These are phyloP conservation scores for Mycena latifolia DNA, from an alignment of 768 basidiomycete genomes.

Conservation along the genomic window DNA sequence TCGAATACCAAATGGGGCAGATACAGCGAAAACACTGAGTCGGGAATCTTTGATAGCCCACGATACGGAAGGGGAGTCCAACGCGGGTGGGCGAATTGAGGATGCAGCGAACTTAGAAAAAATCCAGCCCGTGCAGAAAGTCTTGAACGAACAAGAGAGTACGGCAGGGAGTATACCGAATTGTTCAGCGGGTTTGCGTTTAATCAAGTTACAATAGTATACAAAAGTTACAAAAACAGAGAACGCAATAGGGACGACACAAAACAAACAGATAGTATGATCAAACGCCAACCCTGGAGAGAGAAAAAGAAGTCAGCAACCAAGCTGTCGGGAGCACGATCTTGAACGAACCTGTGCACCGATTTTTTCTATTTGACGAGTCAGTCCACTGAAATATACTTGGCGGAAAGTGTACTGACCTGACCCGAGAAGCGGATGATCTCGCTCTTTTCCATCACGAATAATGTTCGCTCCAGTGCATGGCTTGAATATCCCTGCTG, in stretches of 20 bases:
- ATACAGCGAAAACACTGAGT: too few species aligned
- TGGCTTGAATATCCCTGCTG: conserved; percentile 93
- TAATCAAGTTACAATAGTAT: conserved; percentile 13
- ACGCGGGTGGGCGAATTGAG: too few species aligned
- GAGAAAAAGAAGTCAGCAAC: conserved; percentile 54
- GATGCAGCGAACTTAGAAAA: too few species aligned
- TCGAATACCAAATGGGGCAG: too few species aligned
- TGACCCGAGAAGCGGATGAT: conserved; percentile 91
- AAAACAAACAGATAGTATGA: too few species aligned
- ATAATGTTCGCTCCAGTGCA: conserved; percentile 92
- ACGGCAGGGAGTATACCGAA: too few species aligned
- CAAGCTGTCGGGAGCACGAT: conserved; percentile 37
- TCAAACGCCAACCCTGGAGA: conserved; percentile 35
- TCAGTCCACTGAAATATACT: not conserved
- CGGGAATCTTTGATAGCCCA: too few species aligned
- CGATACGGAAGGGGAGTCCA: too few species aligned
- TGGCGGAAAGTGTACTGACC: conserved; percentile 44
- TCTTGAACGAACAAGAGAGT: too few species aligned
- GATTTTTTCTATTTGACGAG: conserved; percentile 18
- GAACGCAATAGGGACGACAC: conserved; percentile 8
- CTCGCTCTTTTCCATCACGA: conserved; percentile 94
- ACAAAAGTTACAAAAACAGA: conserved; percentile 2
- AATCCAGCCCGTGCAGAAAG: too few species aligned
- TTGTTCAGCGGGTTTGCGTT: not conserved
- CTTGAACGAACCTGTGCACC: conserved; percentile 10